Evolutionary conservation across 1,284 basidiomycete genomes (phyloP), one percentile per base, ranked within the genome.

Genomic region (Marasmius fiardii): DNA sequence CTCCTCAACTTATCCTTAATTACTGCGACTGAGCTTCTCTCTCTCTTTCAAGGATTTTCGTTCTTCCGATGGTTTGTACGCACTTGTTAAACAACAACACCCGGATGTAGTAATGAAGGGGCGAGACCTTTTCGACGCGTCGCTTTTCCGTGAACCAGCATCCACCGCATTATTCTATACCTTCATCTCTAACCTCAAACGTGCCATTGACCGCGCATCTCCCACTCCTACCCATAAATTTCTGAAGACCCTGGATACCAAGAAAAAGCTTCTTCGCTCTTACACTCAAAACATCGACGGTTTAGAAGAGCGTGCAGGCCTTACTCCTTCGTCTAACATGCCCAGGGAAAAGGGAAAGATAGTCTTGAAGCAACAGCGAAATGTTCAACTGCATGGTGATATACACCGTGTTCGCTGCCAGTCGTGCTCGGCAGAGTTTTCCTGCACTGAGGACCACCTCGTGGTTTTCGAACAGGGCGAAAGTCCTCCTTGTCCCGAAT

Each of bases 221-320:
- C 93, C 93, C 2, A 88, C 93, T 4, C 81, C 85, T 1, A 97
- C 95, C 3, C 95, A 98, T 69, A 80, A 81, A 57, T 95, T 98
- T 71, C 85, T 98, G 58, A 89, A 89, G 65, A 87, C 85, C 5
- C 82, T 98, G 0, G 90, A 96, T 62, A 70, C 78, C 10, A 93
- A 93, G 71, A 90, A 90, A 53, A 93, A 90, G 66, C 75, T 98
- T 1, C 72, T 96, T 28, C 84, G 95, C 52, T 91, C 88, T 2
- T 98, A 98, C 70, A 97, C 95, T 0, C 95, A 97, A 71, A 98
- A 97, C 67, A 95, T 98, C 51, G 95, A 98, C 70, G 94, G 93
- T 5, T 75, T 98, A 20, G 95, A 98, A 69, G 87, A 88, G 63
- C 79, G 82, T 54, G 85, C 85, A 1, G 95, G 95, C 0, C 78